Conservation (phyloP, 2,329 filamentous ascomycete genomes). For the Mycogone perniciosa region DNA sequence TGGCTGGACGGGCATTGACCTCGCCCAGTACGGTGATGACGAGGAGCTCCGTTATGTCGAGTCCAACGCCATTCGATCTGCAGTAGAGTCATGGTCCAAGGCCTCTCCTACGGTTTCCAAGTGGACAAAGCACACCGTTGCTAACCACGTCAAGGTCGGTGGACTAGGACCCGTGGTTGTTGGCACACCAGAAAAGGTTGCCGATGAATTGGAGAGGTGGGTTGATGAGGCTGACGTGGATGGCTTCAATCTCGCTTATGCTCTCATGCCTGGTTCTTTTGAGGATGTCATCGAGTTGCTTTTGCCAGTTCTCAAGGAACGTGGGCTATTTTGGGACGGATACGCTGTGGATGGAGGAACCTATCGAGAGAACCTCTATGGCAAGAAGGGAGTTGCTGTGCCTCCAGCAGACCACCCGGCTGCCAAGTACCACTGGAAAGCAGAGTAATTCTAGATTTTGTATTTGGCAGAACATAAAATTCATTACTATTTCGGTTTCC, state of each 20-base stretch:
- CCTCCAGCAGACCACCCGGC: constrained; percentile 35
- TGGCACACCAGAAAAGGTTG: constrained; percentile 28
- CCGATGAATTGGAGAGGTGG: constrained; percentile 20
- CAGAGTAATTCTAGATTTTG: constrained; percentile 17
- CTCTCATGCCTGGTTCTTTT: constrained; percentile 51
- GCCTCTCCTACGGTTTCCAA: constrained; percentile 24
- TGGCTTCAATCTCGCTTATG: constrained; percentile 37
- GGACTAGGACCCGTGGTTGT: constrained; percentile 25
- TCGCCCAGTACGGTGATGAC: constrained; percentile 54
- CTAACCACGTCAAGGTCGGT: constrained; percentile 28
- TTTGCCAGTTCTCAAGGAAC: constrained; percentile 52
- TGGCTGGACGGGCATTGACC: constrained; percentile 61
- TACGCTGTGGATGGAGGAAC: constrained; percentile 38
- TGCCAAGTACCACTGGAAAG: constrained; percentile 34
- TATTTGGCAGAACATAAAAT: no score
- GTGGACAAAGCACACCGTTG: constrained; percentile 31
- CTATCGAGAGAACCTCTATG: constrained; percentile 38
- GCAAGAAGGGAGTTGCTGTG: constrained; percentile 25
- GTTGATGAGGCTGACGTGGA: constrained; percentile 50
- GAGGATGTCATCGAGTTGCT: constrained; percentile 60
- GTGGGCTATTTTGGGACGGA: constrained; percentile 51
- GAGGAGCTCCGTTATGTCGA: constrained; percentile 57
- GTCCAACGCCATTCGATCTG: constrained; percentile 52
- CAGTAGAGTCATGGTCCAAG: constrained; percentile 42
- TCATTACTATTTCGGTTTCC: no score